Conservation (phyloP, 1,284 basidiomycete genomes). For the Trametes polyzona region DNA sequence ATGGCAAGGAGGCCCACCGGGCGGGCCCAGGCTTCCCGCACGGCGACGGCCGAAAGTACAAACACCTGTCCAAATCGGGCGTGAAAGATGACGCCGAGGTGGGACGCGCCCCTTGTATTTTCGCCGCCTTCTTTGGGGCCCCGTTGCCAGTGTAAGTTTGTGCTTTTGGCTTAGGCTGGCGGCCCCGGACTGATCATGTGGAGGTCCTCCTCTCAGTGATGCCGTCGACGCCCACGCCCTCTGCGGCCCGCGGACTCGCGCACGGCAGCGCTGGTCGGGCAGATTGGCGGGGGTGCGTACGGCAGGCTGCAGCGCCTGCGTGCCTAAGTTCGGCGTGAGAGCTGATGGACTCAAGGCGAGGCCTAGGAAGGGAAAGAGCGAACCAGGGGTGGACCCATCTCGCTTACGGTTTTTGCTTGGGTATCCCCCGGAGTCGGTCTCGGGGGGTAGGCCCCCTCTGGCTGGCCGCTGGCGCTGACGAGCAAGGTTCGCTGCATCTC, state of each 20-base stretch:
- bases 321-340: background rate
- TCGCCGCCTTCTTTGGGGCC: background rate
- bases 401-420: background rate
- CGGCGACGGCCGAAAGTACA: background rate
- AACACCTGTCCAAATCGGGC: constrained; percentile 9
- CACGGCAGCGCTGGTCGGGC: background rate
- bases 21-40: background rate
- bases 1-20: background rate
- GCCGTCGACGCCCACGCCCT: no score
- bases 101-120: constrained; percentile 4
- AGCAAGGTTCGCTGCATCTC: constrained; percentile 4
- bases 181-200: background rate
- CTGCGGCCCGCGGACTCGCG: no score
- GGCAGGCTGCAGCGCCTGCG: constrained; percentile 5
- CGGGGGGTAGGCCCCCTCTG: background rate
- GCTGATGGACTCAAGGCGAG: constrained; percentile 11
- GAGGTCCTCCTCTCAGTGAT: no score
- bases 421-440: background rate
- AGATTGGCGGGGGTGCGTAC: background rate
- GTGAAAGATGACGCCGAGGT: constrained; percentile 10
- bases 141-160: constrained; percentile 9
- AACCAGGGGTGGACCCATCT: background rate
- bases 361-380: constrained; percentile 2
- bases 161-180: constrained; percentile 1
- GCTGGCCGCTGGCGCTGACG: background rate